Conservation (phyloP, 73 alveolate species). For the Paramecium pentaurelia region DNA sequence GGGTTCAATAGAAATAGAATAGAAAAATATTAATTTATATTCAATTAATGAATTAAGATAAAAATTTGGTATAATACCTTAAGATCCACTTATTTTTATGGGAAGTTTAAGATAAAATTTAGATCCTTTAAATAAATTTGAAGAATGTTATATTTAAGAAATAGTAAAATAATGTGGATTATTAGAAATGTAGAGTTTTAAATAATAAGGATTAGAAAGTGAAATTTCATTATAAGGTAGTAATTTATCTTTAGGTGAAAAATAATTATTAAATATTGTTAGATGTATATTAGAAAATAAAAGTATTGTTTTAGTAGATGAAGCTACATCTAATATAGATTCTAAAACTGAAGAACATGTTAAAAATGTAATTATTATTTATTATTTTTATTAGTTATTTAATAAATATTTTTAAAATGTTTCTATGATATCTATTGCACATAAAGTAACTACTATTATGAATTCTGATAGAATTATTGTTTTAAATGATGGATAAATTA, state of each 20-base stretch:
- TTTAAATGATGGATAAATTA: constrained; percentile 35
- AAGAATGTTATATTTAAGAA: background rate
- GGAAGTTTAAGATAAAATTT: constrained; percentile 82
- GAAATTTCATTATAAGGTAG: constrained; percentile 33
- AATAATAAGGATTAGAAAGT: background rate
- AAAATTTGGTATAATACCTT: constrained; percentile 77
- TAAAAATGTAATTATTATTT: background rate
- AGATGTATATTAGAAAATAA: constrained; percentile 63
- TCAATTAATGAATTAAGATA: constrained; percentile 75
- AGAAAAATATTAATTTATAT: constrained; percentile 70
- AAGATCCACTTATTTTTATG: constrained; percentile 79
- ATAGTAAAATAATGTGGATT: constrained; percentile 23
- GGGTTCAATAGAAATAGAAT: constrained; percentile 81
- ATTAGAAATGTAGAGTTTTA: background rate
- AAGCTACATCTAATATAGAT: constrained; percentile 73
- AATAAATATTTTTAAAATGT: constrained; percentile 56
- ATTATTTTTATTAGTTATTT: constrained; percentile 51
- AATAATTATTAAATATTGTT: constrained; percentile 65
- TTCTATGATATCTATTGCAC: constrained; percentile 68
- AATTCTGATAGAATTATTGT: constrained; percentile 62
- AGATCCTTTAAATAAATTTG: constrained; percentile 70
- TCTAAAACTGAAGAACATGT: constrained; percentile 68
- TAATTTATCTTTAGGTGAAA: constrained; percentile 63
- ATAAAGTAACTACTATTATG: constrained; percentile 64
- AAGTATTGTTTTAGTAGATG: constrained; percentile 68